Percentiles rank a stretch among this genome's conserved stretches.
Conservation (phyloP, 805 yeast genomes). For the Starmerella roubikii region DNA sequence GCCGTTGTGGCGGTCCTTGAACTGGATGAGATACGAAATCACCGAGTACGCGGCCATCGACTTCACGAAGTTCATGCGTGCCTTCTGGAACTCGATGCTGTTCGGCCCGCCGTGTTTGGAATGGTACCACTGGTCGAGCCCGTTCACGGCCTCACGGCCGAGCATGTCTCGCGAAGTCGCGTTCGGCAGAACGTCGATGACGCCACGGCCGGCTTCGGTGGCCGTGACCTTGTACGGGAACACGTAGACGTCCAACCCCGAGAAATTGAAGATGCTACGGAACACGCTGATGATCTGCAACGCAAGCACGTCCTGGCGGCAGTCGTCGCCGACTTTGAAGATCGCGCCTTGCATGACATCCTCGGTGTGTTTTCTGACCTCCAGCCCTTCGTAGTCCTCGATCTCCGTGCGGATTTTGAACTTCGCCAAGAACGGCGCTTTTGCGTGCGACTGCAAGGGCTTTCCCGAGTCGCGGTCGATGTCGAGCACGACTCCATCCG, state of each 20-base stretch:
- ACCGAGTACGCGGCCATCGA: conserved; percentile 89
- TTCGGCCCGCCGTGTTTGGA: conserved; percentile 92
- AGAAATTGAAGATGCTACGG: conserved; percentile 75
- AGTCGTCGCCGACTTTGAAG: conserved; percentile 97
- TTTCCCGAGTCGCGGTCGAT: conserved; percentile 84
- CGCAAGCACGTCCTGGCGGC: conserved; percentile 93
- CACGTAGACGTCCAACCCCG: conserved; percentile 81
- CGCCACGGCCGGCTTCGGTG: conserved; percentile 98
- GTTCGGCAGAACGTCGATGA: conserved; percentile 92
- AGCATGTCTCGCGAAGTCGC: conserved; percentile 94
- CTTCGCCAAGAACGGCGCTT: conserved; percentile 96
- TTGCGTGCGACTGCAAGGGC: conserved; percentile 95
- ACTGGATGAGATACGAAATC: conserved; percentile 76
- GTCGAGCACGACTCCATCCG: conserved; percentile 87
- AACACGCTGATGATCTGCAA: conserved; percentile 83
- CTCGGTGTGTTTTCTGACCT: conserved; percentile 24
- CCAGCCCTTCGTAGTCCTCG: conserved; percentile 19
- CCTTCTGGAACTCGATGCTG: conserved; percentile 76
- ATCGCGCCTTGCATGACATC: conserved; percentile 90
- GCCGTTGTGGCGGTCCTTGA: conserved; percentile 94
- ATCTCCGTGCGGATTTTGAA: conserved; percentile 57
- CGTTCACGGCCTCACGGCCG: conserved; percentile 97
- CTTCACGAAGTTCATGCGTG: conserved; percentile 83
- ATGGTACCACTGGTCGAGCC: conserved; percentile 79
- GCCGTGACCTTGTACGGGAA: conserved; percentile 95